Base-by-base conservation (phyloP, 208 protist genomes). In the Trichomonas vaginalis region DNA sequence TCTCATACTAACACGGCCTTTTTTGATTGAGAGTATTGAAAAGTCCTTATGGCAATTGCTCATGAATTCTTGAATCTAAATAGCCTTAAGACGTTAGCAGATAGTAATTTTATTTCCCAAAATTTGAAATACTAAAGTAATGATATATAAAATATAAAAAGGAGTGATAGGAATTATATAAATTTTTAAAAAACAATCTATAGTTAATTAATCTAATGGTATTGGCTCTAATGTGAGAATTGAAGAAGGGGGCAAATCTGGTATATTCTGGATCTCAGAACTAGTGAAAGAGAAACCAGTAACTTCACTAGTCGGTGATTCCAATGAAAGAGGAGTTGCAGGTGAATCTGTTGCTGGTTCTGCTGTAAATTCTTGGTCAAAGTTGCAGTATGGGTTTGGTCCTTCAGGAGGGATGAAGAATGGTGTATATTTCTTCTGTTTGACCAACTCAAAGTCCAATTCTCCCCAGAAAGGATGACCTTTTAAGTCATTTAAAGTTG, bases 401-500 rank as follows among this genome's bases (percentile, higher is more conserved):
- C 56, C 56, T 8, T 32, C 56, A n/a, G 56, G 79, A 42, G 82
- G 82, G 17, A 88, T 48, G 32, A 48, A 96, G 23, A 62, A 95
- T 39, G 96, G 96, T 45, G 40, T 70, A 82, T 86, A 86, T 79
- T 96, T 46, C 27, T 35, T 95, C 3, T 95, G 21, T 0, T n/a
- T 35, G 6, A 96, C 96, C 17, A 40, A 37, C 1, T 95, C 14
- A 14, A 35, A 96, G 32, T 96, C 95, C 17, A 96, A 82, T 15
- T 47, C 37, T 9, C 6, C 17, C 37, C 95, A 95, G 37, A 95
- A 96, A 15, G 40, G 47, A 61, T 95, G 88, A 17, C 40, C 40
- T n/a, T 95, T 97, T 45, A 97, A 92, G 95, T 97, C 96, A 46
- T 95, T 61, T 10, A 95, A 95, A 40, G 82, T 96, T n/a, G 39